These are phyloP conservation scores for Hamamelis virginiana DNA, from an alignment of 164 flowering plant genomes.

Conservation along the genomic window DNA sequence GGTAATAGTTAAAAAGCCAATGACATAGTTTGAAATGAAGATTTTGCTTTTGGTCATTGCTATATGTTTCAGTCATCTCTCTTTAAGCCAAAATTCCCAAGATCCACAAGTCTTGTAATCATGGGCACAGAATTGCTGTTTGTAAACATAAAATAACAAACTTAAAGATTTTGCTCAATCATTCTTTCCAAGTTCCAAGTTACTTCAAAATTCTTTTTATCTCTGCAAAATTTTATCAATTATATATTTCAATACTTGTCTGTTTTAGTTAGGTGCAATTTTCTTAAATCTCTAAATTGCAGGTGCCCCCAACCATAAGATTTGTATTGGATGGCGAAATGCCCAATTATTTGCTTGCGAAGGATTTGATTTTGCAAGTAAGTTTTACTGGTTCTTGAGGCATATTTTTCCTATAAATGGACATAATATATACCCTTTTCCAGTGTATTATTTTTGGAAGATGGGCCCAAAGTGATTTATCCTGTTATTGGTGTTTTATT, in stretches of 20 bases:
- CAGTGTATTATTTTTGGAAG: background rate
- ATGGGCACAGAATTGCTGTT: too few species aligned
- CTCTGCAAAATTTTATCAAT: too few species aligned
- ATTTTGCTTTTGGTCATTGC: too few species aligned
- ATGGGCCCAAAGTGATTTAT: background rate
- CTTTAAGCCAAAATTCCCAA: too few species aligned
- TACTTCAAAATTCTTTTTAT: too few species aligned
- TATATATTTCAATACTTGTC: background rate
- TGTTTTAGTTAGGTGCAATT: background rate
- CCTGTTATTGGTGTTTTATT: background rate
- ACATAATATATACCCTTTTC: background rate
- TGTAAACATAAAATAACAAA: too few species aligned
- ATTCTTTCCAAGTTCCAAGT: too few species aligned
- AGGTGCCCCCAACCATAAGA: slow-evolving; percentile 96
- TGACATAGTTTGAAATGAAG: too few species aligned
- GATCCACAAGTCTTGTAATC: too few species aligned
- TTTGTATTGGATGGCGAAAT: slow-evolving; percentile 97
- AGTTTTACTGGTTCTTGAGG: slow-evolving; percentile 19
- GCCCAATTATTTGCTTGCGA: slow-evolving; percentile 89
- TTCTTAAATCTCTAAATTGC: slow-evolving; percentile 22
- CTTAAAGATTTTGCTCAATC: too few species aligned
- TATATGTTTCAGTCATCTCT: too few species aligned
- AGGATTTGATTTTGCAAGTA: slow-evolving; percentile 98
- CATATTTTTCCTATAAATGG: background rate
- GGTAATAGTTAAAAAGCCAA: too few species aligned